Evolutionary conservation across 148 eudicot genomes (phyloP), one percentile per base, ranked within the genome.

Genomic region (Rhododendron vialii): DNA sequence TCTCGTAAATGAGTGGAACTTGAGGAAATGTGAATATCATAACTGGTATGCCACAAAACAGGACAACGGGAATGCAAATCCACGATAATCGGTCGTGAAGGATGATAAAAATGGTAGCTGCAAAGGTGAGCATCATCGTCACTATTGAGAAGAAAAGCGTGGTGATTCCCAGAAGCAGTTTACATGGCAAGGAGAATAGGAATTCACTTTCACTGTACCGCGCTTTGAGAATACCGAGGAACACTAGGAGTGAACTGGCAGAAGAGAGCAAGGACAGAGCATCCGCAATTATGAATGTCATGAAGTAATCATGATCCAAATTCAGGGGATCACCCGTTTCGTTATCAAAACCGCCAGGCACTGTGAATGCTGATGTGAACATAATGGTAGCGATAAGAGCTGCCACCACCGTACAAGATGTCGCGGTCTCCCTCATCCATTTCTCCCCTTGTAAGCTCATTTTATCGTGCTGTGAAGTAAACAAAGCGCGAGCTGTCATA

Each of bases 71-170:
- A 82, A 82, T 59, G 48, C 20, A 36, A 57, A 59, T 82, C 84
- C 84, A 82, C 6, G 84, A 82, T 41, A 82, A 38, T 12, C 73
- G 48, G 3, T 38, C 47, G 9, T 82, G 45, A 22, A 82, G 84
- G 30, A 12, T 6, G 3, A 82, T 59, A 6, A 36, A 82, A 36
- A 82, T 82, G 84, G 84, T 3, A 12, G 84, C 13, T n/a, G 73
- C 84, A 59, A 82, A 82, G 48, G 71, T 57, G 41, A 82, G 71
- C 84, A 82, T 82, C 84, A 82, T 82, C 18, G 84, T 82, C 9
- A 67, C 48, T 35, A 82, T 82, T 20, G 84, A 57, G 73, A 82
- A 57, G 84, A 38, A 59, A 57, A 82, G 84, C 33, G 48, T 59
- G 73, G 69, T 22, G 38, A 82, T 13, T 20, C 84, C 84, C 1